Percentiles rank a stretch among this genome's conserved stretches.
These are phyloP conservation scores for Prunus mume DNA, from an alignment of 306 rosid genomes.

Conservation along the genomic window DNA sequence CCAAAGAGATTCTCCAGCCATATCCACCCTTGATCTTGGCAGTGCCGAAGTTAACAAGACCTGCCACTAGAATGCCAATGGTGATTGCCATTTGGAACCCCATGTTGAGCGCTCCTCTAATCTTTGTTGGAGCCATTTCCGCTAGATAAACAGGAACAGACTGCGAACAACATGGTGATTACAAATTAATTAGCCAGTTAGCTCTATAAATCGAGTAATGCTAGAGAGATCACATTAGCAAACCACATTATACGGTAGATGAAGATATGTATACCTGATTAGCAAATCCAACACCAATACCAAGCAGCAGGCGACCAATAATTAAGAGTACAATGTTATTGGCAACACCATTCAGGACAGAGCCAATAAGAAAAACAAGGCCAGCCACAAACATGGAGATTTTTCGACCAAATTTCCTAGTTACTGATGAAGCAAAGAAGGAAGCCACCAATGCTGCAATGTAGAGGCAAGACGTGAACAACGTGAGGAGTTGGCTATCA, in stretches of 20 bases:
- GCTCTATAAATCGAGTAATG: neutral
- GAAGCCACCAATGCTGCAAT: conserved; percentile 56
- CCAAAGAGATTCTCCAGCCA: neutral
- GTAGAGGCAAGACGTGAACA: conserved; percentile 64
- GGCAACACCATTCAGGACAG: conserved; percentile 51
- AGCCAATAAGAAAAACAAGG: conserved; percentile 45
- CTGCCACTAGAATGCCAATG: neutral
- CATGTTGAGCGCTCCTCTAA: conserved; percentile 2
- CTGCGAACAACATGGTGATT: neutral
- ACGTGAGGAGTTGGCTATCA: conserved; percentile 55
- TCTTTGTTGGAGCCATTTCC: conserved; percentile 7
- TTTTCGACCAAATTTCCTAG: conserved; percentile 45
- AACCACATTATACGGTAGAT: neutral
- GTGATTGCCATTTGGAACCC: neutral
- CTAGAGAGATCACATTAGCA: neutral
- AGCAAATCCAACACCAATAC: conserved; percentile 63
- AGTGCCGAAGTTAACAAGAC: neutral
- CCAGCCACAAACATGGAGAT: conserved; percentile 48
- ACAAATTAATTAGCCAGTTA: neutral
- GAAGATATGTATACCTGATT: conserved; percentile 48
- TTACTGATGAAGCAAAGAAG: conserved; percentile 48
- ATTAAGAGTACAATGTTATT: conserved; percentile 33
- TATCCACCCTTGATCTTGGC: neutral
- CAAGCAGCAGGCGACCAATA: conserved; percentile 53
- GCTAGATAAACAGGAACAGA: neutral